Evolutionary conservation across 352 stramenopile species (phyloP), one percentile per base, ranked within the genome.

Genomic region (Pythium myriotylum): DNA sequence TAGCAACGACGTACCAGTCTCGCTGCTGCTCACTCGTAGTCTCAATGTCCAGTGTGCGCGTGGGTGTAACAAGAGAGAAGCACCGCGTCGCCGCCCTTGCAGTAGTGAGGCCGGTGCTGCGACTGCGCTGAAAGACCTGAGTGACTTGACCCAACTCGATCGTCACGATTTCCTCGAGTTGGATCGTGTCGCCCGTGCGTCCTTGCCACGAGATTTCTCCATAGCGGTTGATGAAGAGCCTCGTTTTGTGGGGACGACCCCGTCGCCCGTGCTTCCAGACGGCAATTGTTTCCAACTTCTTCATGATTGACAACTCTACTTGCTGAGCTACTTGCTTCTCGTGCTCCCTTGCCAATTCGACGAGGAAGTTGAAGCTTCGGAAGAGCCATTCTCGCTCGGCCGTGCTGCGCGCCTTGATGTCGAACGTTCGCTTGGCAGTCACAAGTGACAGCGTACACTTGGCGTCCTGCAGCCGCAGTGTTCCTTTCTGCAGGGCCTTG

Each of bases 1-100:
- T 92, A n/a, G 86, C 86, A 20, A 94, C 81, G 16, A 92, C 86
- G 52, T 91, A 91, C 84, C 84, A 94, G 75, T 94, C 86, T 27
- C 86, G 83, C 62, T 88, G 73, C 29, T 80, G 65, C 60, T 94
- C 86, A 52, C 73, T 90, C 33, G 77, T 33, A 0, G 79, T 84
- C 58, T 94, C 78, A 19, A 94, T 87, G 66, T 94, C 86, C 3
- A 94, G 71, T 17, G 86, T 87, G 1, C 86, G 81, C 26, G 74
- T 58, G 4, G 52, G 57, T 1, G 83, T 89, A 8, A 94, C 73
- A 3, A 94, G 66, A 13, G 86, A 94, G 55, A 94, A 88, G 65
- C 86, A 92, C 20, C 76, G 68, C 22, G 64, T 58, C 24, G 68
- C 53, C 10, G 76, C 67, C 5, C 62, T 62, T 2, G 72, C 27